Evolutionary conservation across 2,329 filamentous ascomycete species (phyloP).

Genomic region (Colletotrichum tropicicola): DNA sequence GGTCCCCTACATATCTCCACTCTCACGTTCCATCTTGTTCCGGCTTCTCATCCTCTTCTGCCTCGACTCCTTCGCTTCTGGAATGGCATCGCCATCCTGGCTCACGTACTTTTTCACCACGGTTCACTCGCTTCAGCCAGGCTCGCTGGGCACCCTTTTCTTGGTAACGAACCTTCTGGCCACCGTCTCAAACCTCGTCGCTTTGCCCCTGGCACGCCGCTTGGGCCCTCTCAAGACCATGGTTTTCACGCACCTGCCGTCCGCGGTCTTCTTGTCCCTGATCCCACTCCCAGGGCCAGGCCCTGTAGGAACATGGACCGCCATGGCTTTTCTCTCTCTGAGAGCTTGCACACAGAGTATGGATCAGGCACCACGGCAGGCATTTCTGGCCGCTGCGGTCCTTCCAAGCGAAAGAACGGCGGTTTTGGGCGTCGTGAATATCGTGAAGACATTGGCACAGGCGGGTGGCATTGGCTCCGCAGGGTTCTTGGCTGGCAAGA

Average conservation of each 20-base stretch:
- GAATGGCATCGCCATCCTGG: slow-evolving; percentile 72
- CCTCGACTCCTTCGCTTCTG: slow-evolving; percentile 58
- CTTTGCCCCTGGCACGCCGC: slow-evolving; percentile 62
- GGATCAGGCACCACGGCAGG: slow-evolving; percentile 75
- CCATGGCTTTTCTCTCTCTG: slow-evolving; percentile 68
- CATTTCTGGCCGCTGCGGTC: slow-evolving; percentile 74
- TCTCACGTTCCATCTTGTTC: slow-evolving; percentile 26
- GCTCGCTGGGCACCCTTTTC: slow-evolving; percentile 62
- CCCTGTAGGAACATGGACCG: slow-evolving; percentile 53
- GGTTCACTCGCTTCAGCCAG: slow-evolving; percentile 56
- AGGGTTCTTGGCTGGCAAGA: slow-evolving; percentile 65
- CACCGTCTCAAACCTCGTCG: slow-evolving; percentile 60
- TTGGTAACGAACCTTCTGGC: slow-evolving; percentile 62
- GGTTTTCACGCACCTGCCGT: slow-evolving; percentile 79
- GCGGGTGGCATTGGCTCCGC: slow-evolving; percentile 71
- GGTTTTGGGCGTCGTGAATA: slow-evolving; percentile 76
- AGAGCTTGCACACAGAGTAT: slow-evolving; percentile 72
- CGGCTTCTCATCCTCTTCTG: slow-evolving; percentile 25
- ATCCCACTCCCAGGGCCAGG: slow-evolving; percentile 61
- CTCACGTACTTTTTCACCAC: slow-evolving; percentile 64
- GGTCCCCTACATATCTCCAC: slow-evolving; percentile 25
- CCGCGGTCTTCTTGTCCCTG: slow-evolving; percentile 70
- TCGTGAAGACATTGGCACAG: slow-evolving; percentile 72
- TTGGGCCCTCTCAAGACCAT: slow-evolving; percentile 76
- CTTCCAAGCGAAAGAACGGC: slow-evolving; percentile 73